Evolutionary conservation across 2,329 filamentous ascomycete species (phyloP), one percentile per base, ranked within the genome.

Genomic region (Coniochaeta sp.): DNA sequence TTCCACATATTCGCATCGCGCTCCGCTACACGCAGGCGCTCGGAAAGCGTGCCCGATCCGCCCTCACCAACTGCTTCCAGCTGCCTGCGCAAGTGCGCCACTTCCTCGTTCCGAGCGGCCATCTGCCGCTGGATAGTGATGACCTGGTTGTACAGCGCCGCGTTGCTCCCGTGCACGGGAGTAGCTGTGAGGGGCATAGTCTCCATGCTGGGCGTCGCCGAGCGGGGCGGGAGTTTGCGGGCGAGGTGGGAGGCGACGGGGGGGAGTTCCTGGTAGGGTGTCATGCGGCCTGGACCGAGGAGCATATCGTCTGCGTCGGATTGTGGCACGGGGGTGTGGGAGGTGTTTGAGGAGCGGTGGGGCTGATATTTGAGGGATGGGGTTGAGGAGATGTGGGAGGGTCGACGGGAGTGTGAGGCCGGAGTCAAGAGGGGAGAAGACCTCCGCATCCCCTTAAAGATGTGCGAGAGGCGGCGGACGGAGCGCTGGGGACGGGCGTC

Each of bases 1-100:
- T 70, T 76, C 82, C 82, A 86, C 55, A 66, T 70, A 26, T 66
- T 59, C 31, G 67, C 61, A 46, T 79, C 75, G 30, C 65, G 62
- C 49, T 69, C 71, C 3, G 70, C 63, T 18, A 67, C 64, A 18
- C 73, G 64, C 42, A 84, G 59, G 56, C 78, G 69, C 56, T 79
- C 73, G 50, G 71, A 72, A 50, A 82, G 58, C 4, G 68, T 70
- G 14, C 75, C 60, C 13, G 51, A n/a, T n/a, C n/a, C 42, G 31
- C 48, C 32, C 13, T 31, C 38, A 13, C 35, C 48, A 12, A 48
- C 26, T 4, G 47, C 52, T 30, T 31, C 38, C 16, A 26, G 33
- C 51, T 75, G 71, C 6, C 72, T 67, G 16, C 67, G 69, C 20
- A 81, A 61, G 13, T 75, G 71, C 4, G 59, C 53, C 4, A 65